Percentiles rank a stretch among this genome's conserved stretches.
These are phyloP conservation scores for Sporothrix humicola DNA, from an alignment of 2,329 filamentous ascomycete genomes.

Conservation along the genomic window DNA sequence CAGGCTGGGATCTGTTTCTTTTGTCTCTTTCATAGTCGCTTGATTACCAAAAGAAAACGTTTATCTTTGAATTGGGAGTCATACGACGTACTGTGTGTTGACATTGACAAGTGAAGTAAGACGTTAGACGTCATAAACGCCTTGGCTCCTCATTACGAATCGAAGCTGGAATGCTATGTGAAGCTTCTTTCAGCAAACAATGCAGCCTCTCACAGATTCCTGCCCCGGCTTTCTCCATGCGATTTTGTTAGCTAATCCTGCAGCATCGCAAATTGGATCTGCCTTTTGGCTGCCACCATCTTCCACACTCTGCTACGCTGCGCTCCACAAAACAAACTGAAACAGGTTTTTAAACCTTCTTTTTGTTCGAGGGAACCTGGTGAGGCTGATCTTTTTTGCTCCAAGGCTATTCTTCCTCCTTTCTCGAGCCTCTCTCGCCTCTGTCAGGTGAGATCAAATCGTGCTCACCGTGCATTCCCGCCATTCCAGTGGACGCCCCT, in stretches of 20 bases:
- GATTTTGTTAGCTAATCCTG: constrained; percentile 2
- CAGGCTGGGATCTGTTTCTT: constrained; percentile 29
- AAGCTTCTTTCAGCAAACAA: neutral
- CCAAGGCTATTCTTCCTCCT: too few species aligned
- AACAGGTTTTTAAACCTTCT: constrained; percentile 21
- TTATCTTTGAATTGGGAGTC: neutral
- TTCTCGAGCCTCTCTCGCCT: neutral
- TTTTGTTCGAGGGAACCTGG: neutral
- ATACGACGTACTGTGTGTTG: too few species aligned
- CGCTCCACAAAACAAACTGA: constrained; percentile 26
- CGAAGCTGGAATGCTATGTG: neutral
- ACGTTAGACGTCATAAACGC: neutral
- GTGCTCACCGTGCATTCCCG: neutral
- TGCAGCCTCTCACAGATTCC: neutral
- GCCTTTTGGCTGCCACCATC: neutral
- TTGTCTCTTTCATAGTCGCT: constrained; percentile 1
- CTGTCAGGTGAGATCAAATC: neutral
- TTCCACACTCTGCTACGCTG: neutral
- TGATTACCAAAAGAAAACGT: neutral
- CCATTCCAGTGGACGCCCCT: constrained; percentile 14
- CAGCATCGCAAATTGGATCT: constrained; percentile 18
- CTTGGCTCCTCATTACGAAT: neutral
- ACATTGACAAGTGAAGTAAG: too few species aligned
- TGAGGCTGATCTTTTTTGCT: neutral
- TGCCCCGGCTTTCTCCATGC: constrained; percentile 2